Conservation (phyloP, 2,329 filamentous ascomycete genomes). For the Clathrospora elynae region DNA sequence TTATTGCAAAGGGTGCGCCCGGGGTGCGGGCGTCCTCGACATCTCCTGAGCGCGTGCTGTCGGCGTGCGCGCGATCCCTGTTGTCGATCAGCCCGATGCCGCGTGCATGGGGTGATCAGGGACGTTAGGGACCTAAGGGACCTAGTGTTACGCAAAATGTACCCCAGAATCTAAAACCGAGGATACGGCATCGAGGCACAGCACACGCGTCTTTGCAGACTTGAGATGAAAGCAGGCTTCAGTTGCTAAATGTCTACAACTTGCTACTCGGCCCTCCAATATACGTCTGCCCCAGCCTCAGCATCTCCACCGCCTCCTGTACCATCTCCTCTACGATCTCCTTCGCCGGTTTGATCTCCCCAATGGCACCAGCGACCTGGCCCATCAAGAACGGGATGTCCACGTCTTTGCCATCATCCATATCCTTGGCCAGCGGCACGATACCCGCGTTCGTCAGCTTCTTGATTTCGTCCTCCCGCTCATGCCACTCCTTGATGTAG, state of each 20-base stretch:
- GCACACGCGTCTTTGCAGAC: background rate
- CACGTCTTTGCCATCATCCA: slow-evolving; percentile 80
- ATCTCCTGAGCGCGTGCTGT: slow-evolving; percentile 24
- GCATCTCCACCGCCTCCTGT: slow-evolving; percentile 46
- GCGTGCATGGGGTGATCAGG: slow-evolving; percentile 7
- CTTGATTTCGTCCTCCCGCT: slow-evolving; percentile 73
- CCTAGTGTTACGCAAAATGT: slow-evolving; percentile 9
- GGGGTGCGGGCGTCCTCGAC: slow-evolving; percentile 4
- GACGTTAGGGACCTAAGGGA: background rate
- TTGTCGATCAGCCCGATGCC: slow-evolving; percentile 29
- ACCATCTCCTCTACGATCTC: slow-evolving; percentile 94
- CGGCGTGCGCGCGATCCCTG: slow-evolving; percentile 20
- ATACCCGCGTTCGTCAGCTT: slow-evolving; percentile 76
- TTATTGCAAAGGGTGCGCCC: slow-evolving; percentile 15
- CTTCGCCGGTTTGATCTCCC: slow-evolving; percentile 76
- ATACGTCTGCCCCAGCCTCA: slow-evolving; percentile 45
- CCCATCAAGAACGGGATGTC: slow-evolving; percentile 93
- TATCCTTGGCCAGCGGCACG: slow-evolving; percentile 80
- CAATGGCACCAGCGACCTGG: slow-evolving; percentile 81
- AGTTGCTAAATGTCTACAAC: slow-evolving; percentile 27
- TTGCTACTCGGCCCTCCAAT: slow-evolving; percentile 42
- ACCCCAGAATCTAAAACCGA: slow-evolving; percentile 2
- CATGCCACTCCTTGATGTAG: slow-evolving; percentile 83
- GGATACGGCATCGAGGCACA: background rate
- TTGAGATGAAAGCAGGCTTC: background rate